Conservation (phyloP, 345 rosid genomes). For the Gossypium thurberi region DNA sequence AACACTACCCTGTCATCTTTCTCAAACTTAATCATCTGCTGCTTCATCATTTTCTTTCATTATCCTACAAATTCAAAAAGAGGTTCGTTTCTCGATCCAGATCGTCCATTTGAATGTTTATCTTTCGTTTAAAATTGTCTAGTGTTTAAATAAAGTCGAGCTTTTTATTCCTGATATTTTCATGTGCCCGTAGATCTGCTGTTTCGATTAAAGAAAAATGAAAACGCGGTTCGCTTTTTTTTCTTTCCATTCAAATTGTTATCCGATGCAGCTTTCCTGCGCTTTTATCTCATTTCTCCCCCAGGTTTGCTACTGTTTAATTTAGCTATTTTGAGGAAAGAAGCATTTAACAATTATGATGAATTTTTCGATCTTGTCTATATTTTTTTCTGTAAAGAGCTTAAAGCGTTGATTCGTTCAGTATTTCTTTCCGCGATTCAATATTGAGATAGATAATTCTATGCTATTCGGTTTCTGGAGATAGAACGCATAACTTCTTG, state of each 20-base stretch:
- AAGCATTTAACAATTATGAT: neutral
- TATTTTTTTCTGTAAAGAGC: neutral
- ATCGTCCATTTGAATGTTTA: neutral
- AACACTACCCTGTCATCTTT: neutral
- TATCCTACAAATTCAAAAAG: neutral
- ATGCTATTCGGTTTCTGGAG: neutral
- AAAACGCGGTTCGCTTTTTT: neutral
- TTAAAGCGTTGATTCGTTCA: neutral
- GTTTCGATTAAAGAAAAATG: neutral
- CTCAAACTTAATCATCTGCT: neutral
- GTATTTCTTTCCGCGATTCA: neutral
- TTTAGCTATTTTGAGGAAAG: neutral
- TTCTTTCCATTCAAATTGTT: neutral
- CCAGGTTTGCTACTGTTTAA: neutral
- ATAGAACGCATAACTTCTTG: neutral
- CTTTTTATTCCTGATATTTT: neutral
- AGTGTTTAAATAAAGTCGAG: neutral
- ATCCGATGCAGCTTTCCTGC: neutral
- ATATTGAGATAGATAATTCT: neutral
- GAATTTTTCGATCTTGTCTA: neutral
- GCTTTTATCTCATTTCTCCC: neutral
- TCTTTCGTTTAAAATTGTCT: too few relatives aligned
- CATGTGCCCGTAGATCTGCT: neutral
- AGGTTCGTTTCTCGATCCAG: neutral
- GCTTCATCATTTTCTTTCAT: neutral